Evolutionary conservation across 106 monocot species (phyloP).

Genomic region (Dendrobium chrysotoxum): DNA sequence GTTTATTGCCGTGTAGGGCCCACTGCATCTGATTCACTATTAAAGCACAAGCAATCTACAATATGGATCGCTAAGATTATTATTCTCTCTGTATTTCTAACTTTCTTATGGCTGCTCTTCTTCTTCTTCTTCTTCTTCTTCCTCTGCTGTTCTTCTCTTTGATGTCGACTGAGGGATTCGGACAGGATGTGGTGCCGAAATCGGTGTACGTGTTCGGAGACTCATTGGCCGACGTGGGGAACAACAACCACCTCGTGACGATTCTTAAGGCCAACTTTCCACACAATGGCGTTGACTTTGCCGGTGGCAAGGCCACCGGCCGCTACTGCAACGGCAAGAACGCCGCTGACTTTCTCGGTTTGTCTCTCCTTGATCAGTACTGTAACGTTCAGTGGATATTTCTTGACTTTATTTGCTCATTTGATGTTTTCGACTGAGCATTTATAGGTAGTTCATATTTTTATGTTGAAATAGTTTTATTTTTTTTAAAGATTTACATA

Average conservation of each 20-base stretch:
- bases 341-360: slow-evolving; percentile 54
- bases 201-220: slow-evolving; percentile 70
- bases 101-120: background rate
- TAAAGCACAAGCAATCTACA: too few species aligned
- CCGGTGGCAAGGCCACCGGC: slow-evolving; percentile 54
- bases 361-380: background rate
- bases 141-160: background rate
- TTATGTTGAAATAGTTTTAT: too few species aligned
- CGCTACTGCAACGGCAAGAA: slow-evolving; percentile 68
- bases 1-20: too few species aligned
- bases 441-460: too few species aligned
- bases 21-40: too few species aligned
- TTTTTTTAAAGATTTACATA: too few species aligned
- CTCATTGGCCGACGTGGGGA: slow-evolving; percentile 64
- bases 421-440: too few species aligned
- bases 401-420: too few species aligned
- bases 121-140: slow-evolving; percentile 1
- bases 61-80: too few species aligned
- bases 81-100: background rate
- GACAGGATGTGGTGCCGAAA: slow-evolving; percentile 9
- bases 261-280: slow-evolving; percentile 62
- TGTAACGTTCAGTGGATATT: too few species aligned
- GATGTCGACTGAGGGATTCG: background rate
- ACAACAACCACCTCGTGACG: slow-evolving; percentile 51
- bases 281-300: slow-evolving; percentile 62